Evolutionary conservation across 2,329 filamentous ascomycete genomes (phyloP), one percentile per base, ranked within the genome.

Genomic region (Thelonectria olida): DNA sequence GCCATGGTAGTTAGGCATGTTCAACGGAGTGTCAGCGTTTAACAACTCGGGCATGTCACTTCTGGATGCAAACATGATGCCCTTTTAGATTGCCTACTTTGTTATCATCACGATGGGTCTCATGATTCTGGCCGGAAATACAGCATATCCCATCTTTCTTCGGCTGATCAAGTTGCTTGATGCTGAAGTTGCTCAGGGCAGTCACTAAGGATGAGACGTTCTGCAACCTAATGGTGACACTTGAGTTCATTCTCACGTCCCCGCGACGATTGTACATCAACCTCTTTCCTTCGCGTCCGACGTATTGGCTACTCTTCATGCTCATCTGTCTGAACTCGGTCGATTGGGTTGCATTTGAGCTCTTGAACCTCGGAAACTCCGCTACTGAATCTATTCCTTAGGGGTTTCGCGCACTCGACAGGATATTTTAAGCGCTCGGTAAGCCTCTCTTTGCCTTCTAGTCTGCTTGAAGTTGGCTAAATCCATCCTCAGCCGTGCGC

Each of bases 21-120:
- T 48, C 45, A 48, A 48, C 9, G 45, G 45, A 27, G 28, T 38
- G 3, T 36, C 28, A n/a, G 47, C 47, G 10, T 50, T 50, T 8
- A 34, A 57, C 7, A 57, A 57, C 15, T 20, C 25, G n/a, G 54
- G 54, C 10, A 49, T 51, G 22, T 49, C 38, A 5, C 45, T 51
- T 10, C 45, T 27, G 7, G 54, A 57, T 13, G 25, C 47, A 9
- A 48, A 17, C 19, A 50, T 57, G 54, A 31, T 57, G 3, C 27
- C 45, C 2, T 57, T 51, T n/a, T 45, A 45, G 23, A 31, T 39
- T n/a, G 27, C 47, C 7, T 25, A 36, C 20, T 57, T 36, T 10
- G 31, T 38, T 3, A 13, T 57, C 31, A 36, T 57, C 5, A 19
- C 36, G 3, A 41, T 44, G 19, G 27, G 45, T 2, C 31, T 57